Conservation (phyloP, 495 filamentous ascomycete genomes). For the Cryomyces antarcticus region DNA sequence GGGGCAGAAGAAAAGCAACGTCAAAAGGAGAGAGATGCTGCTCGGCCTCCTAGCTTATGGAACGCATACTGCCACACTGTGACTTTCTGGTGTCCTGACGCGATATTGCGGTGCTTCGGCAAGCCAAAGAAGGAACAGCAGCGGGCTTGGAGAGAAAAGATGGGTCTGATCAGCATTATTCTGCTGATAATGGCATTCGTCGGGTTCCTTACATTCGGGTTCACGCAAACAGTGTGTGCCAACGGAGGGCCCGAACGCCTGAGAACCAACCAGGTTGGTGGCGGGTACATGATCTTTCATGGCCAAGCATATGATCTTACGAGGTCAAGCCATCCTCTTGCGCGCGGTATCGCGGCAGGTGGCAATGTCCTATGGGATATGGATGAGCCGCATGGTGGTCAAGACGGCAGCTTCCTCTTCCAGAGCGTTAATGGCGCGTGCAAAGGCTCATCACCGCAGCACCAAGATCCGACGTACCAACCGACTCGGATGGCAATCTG, state of each 20-base stretch:
- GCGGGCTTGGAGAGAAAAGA: conserved; percentile 95
- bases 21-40: conserved; percentile 43
- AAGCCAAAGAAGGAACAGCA: conserved; percentile 77
- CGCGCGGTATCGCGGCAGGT: conserved; percentile 46
- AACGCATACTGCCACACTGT: conserved; percentile 82
- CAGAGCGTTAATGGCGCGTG: conserved; percentile 97
- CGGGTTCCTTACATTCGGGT: conserved; percentile 93
- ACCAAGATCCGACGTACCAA: conserved; percentile 55
- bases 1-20: conserved; percentile 33
- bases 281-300: conserved; percentile 89
- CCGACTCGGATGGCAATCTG: conserved; percentile 48
- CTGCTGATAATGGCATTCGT: conserved; percentile 71
- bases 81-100: conserved; percentile 88
- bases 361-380: conserved; percentile 74
- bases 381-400: conserved; percentile 55
- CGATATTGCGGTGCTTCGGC: conserved; percentile 64
- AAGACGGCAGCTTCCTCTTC: conserved; percentile 92
- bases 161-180: conserved; percentile 90
- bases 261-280: conserved; percentile 57
- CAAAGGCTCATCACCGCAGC: conserved; percentile 68
- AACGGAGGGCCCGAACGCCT: conserved; percentile 38
- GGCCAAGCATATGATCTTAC: conserved; percentile 69
- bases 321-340: conserved; percentile 55
- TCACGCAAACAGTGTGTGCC: conserved; percentile 74
- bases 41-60: conserved; percentile 77